Conservation (phyloP, 225 moss, liverwort and hornwort genomes). For the Rhytidiadelphus loreus region DNA sequence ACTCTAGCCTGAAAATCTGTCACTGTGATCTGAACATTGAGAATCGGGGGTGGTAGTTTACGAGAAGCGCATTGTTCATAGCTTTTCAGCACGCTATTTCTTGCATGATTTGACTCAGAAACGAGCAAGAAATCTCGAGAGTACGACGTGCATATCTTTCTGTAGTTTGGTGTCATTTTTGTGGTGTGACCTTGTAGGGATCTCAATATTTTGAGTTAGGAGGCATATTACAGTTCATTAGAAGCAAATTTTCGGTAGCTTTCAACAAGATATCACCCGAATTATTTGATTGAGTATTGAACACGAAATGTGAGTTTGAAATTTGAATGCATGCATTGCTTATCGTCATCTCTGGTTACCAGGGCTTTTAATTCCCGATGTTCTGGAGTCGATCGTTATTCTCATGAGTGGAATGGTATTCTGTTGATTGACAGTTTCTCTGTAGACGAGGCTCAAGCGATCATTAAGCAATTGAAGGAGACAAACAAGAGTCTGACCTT, state of each 20-base stretch:
- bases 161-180: not conserved
- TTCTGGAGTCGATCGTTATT: not conserved
- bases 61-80: not conserved
- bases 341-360: not conserved
- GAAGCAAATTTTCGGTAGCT: not conserved
- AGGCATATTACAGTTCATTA: not conserved
- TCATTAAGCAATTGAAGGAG: slow-evolving; percentile 48
- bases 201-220: not conserved
- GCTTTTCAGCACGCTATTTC: not conserved
- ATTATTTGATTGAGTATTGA: not conserved
- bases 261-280: not conserved
- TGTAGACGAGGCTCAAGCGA: slow-evolving; percentile 43
- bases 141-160: not conserved
- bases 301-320: not conserved
- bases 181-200: not conserved
- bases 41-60: not conserved
- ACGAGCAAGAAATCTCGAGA: not conserved
- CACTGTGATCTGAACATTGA: not conserved
- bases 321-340: not conserved
- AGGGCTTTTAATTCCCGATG: not conserved
- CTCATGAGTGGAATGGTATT: not conserved
- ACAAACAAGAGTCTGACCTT: slow-evolving; percentile 8
- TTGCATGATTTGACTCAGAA: not conserved
- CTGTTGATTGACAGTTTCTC: slow-evolving; percentile 27
- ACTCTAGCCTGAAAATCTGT: not conserved